phyloP scores from a whole-genome alignment of 176 grass and related monocot species.

The Eragrostis nindensis region DNA sequence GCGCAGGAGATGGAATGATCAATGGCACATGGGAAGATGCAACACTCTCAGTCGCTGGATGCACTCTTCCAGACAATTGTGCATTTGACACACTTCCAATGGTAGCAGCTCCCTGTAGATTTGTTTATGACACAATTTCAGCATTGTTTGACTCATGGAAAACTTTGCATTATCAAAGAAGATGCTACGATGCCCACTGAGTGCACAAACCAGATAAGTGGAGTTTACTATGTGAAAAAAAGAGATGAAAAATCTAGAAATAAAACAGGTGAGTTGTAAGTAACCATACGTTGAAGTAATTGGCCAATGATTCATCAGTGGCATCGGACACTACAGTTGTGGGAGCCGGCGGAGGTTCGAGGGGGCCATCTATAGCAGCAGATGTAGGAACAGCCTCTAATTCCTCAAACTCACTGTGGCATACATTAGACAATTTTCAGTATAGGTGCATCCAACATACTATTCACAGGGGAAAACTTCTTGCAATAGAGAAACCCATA shows the following conservation, averaged over 20 bases:
- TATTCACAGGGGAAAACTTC: background rate
- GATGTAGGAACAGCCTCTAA: constrained; percentile 71
- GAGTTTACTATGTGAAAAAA: background rate
- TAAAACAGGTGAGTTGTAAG: constrained; percentile 15
- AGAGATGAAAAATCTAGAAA: no score
- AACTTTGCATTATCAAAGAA: background rate
- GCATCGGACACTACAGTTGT: constrained; percentile 32
- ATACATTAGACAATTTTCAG: background rate
- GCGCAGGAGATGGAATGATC: constrained; percentile 32
- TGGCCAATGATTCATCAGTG: constrained; percentile 53
- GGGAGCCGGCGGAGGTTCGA: constrained; percentile 52
- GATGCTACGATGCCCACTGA: background rate
- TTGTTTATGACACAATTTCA: constrained; percentile 36
- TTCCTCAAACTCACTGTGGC: constrained; percentile 68
- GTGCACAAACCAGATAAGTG: constrained; percentile 19
- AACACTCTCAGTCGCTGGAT: constrained; percentile 29
- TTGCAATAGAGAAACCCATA: background rate
- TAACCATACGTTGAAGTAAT: constrained; percentile 60
- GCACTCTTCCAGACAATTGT: constrained; percentile 35
- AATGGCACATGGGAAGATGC: constrained; percentile 41
- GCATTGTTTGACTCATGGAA: background rate
- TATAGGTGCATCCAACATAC: background rate
- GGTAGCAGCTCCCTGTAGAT: constrained; percentile 47
- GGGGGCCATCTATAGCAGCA: constrained; percentile 62
- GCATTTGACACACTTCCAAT: constrained; percentile 38